Evolutionary conservation across 2,329 filamentous ascomycete species (phyloP).

Genomic region (Stachybotrys echinatus): DNA sequence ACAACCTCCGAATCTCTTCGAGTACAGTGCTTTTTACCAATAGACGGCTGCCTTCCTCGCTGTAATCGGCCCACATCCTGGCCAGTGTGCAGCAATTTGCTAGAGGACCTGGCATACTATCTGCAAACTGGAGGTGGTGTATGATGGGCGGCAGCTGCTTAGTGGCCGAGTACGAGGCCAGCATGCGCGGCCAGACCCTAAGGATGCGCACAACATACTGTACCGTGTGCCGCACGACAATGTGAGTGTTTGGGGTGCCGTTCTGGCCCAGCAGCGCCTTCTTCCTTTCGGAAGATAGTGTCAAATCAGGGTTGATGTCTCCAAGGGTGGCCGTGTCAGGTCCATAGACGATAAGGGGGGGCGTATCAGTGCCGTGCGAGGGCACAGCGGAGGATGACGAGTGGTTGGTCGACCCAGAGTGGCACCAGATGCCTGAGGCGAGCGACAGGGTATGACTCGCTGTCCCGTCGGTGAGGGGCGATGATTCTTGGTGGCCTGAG

Average conservation of each 20-base stretch:
- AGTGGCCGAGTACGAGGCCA: slow-evolving; percentile 5
- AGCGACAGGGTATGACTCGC: not conserved
- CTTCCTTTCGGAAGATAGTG: not conserved
- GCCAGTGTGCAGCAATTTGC: slow-evolving; percentile 8
- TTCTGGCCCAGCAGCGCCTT: not conserved
- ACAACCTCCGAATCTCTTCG: slow-evolving; percentile 4
- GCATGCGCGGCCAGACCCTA: slow-evolving; percentile 9
- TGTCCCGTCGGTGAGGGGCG: not conserved
- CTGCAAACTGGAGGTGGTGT: slow-evolving; percentile 7
- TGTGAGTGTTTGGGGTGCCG: not conserved
- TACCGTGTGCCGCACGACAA: slow-evolving; percentile 6
- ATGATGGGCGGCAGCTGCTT: slow-evolving; percentile 8
- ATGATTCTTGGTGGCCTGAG: not conserved
- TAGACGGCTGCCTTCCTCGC: not conserved
- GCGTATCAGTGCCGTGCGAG: not conserved
- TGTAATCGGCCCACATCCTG: slow-evolving; percentile 6
- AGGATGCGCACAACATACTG: slow-evolving; percentile 8
- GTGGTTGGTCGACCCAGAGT: not conserved
- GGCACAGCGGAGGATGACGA: not conserved
- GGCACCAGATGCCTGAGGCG: not conserved
- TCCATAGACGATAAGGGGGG: not conserved
- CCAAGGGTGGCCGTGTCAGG: not conserved
- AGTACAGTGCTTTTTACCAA: slow-evolving; percentile 5
- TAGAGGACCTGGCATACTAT: slow-evolving; percentile 3
- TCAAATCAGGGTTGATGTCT: not conserved